Evolutionary conservation across 257 asterid genomes (phyloP), one percentile per base, ranked within the genome.

Genomic region (Voacanga thouarsii): DNA sequence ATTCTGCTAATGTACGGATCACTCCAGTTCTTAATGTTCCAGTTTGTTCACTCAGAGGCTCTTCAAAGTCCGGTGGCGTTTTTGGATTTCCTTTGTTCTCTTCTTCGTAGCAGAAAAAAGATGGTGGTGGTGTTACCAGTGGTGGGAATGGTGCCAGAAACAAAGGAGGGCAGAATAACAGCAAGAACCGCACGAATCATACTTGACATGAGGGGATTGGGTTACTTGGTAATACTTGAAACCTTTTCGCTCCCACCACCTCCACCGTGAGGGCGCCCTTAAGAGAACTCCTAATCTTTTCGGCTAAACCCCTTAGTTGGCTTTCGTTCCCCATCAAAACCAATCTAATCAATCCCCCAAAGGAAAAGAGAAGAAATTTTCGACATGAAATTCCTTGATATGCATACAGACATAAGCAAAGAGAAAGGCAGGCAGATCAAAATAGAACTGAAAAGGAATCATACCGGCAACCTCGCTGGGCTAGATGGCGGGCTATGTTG

Each of bases 21-120:
- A 90, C 98, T 28, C 97, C 97, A 77, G 97, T 95, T 59, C 98
- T 95, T 12, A 95, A 95, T 76, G 97, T 95, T 21, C 97, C 99
- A 47, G 96, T 95, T 49, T 92, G 97, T 78, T 91, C 95, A 2
- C 90, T 91, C 6, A 81, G 96, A 44, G 96, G 97, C 16, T 89
- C 97, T 56, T 91, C 97, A 7, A 93, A 90, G 80, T 89, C 96
- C 3, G 97, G 92, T 4, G 96, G 91, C 3, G 96, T 90, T 0
- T 94, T 95, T 53, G 99, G 98, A 7, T 86, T 94, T 8, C 93
- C 98, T 4, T 24, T 92, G 74, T 96, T 96, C 70, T 83, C 92
- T 55, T 79, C 92, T 33, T 83, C 95, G n/a, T 92, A 89, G 51
- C 97, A 77, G 83, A 92, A 80, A 86, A 90, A 75, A 43, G 92